Percentiles rank a stretch among this genome's conserved stretches.
Evolutionary conservation across 768 basidiomycete genomes (phyloP).

Genomic region (Boletus bicolor): DNA sequence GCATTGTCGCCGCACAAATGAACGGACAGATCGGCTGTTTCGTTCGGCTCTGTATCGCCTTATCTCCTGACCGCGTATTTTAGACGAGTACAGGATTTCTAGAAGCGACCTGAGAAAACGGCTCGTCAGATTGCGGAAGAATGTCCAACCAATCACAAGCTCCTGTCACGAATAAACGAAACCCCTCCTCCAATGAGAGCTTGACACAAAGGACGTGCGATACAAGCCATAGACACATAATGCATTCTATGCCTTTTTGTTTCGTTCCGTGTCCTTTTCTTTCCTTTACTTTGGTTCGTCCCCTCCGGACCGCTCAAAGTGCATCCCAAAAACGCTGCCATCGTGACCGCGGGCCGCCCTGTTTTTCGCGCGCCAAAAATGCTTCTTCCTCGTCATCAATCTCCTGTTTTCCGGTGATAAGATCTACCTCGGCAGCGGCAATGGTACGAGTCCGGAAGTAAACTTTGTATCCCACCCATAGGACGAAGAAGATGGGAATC

Average conservation of each 20-base stretch:
- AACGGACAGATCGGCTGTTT: slow-evolving; percentile 3
- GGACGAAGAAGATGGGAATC: slow-evolving; percentile 14
- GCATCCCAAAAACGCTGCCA: slow-evolving; percentile 11
- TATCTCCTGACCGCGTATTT: slow-evolving; percentile 18
- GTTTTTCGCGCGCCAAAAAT: slow-evolving; percentile 44
- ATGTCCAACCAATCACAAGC: no score
- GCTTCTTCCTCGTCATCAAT: slow-evolving; percentile 63
- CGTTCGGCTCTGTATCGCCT: slow-evolving; percentile 19
- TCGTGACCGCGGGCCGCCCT: slow-evolving; percentile 34
- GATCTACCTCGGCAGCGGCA: slow-evolving; percentile 52
- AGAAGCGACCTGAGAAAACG: not conserved
- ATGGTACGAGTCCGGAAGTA: slow-evolving; percentile 19
- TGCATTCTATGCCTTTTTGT: no score
- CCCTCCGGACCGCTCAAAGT: not conserved
- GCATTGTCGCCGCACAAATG: slow-evolving; percentile 16
- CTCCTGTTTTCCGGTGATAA: slow-evolving; percentile 53
- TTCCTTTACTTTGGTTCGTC: not conserved
- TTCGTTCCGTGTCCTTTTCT: no score
- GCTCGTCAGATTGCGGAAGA: not conserved
- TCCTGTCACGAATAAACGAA: no score
- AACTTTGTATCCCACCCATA: slow-evolving; percentile 23
- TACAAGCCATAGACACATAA: no score
- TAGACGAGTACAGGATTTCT: not conserved
- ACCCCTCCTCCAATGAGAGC: no score
- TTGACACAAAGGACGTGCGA: no score